These are phyloP conservation scores for Brettanomyces bruxellensis DNA, from an alignment of 805 yeast genomes.

Conservation along the genomic window DNA sequence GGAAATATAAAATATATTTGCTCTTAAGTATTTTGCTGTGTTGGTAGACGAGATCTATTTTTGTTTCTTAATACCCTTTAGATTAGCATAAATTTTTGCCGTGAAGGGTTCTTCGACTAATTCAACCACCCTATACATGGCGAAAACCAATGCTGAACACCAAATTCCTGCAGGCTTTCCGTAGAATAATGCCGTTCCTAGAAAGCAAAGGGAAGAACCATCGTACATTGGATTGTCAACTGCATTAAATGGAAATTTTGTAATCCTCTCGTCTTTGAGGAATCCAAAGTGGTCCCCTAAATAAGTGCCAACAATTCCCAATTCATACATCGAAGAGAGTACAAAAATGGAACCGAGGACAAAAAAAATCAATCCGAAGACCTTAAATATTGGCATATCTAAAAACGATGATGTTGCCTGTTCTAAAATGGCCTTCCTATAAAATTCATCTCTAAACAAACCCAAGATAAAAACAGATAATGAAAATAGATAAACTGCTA, in stretches of 20 bases:
- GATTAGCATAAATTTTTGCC: slow-evolving; percentile 66
- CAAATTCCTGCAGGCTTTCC: slow-evolving; percentile 87
- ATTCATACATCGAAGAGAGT: slow-evolving; percentile 75
- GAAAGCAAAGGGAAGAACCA: slow-evolving; percentile 82
- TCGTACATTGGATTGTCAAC: slow-evolving; percentile 94
- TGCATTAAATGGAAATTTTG: slow-evolving; percentile 88
- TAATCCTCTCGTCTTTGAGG: slow-evolving; percentile 81
- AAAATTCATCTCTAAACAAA: slow-evolving; percentile 65
- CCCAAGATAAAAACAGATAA: slow-evolving; percentile 79
- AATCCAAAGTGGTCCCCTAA: slow-evolving; percentile 97
- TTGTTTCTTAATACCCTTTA: neutral
- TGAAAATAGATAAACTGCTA: slow-evolving; percentile 84
- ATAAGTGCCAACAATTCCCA: slow-evolving; percentile 95
- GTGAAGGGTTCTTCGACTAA: slow-evolving; percentile 95
- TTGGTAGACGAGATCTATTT: neutral
- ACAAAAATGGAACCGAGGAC: slow-evolving; percentile 75
- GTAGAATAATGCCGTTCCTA: slow-evolving; percentile 82
- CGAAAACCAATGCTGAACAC: slow-evolving; percentile 61
- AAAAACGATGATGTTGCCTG: slow-evolving; percentile 63
- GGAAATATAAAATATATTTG: no score
- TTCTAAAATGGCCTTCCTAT: slow-evolving; percentile 57
- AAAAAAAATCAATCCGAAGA: slow-evolving; percentile 46
- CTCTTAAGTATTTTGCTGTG: no score
- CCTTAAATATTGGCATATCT: slow-evolving; percentile 25
- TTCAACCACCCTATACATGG: slow-evolving; percentile 79